Percentiles rank a stretch among this genome's conserved stretches.
Conservation (phyloP, 2,329 filamentous ascomycete genomes). For the Daldinia sp. region DNA sequence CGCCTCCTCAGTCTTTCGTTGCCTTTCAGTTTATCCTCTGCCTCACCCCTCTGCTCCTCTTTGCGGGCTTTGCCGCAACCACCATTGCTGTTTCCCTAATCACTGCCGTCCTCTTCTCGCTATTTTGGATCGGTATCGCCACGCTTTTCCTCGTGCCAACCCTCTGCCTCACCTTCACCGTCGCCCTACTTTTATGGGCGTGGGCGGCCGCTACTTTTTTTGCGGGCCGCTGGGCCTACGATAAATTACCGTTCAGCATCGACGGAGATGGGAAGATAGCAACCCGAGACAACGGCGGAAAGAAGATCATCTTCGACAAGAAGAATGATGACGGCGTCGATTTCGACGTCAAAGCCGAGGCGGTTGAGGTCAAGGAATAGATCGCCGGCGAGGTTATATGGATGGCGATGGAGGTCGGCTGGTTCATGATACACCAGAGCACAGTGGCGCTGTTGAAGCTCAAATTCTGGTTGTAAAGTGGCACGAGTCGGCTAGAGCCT, state of each 20-base stretch:
- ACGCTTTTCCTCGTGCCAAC: slow-evolving; percentile 73
- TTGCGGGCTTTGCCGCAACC: slow-evolving; percentile 70
- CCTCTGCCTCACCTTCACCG: slow-evolving; percentile 69
- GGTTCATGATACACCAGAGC: slow-evolving; percentile 32
- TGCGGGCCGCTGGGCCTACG: slow-evolving; percentile 57
- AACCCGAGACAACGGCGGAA: slow-evolving; percentile 18
- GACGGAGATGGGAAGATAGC: slow-evolving; percentile 25
- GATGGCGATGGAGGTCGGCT: slow-evolving; percentile 36
- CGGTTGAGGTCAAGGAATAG: slow-evolving; percentile 43
- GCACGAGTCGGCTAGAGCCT: background rate
- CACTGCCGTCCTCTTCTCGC: slow-evolving; percentile 69
- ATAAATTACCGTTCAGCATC: slow-evolving; percentile 30
- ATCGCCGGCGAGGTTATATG: slow-evolving; percentile 40
- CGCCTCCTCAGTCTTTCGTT: slow-evolving; percentile 67
- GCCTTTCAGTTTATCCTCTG: slow-evolving; percentile 70
- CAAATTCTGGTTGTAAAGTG: slow-evolving; percentile 19
- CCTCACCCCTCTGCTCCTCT: slow-evolving; percentile 72
- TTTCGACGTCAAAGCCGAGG: slow-evolving; percentile 39
- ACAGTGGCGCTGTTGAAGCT: slow-evolving; percentile 25
- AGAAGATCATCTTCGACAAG: slow-evolving; percentile 41
- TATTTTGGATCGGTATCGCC: slow-evolving; percentile 73
- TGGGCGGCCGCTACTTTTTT: slow-evolving; percentile 71
- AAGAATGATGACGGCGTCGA: slow-evolving; percentile 8
- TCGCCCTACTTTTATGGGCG: slow-evolving; percentile 71
- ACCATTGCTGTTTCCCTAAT: slow-evolving; percentile 69